These are phyloP conservation scores for Colletotrichum tropicale DNA, from an alignment of 2,329 filamentous ascomycete species.

Conservation along the genomic window DNA sequence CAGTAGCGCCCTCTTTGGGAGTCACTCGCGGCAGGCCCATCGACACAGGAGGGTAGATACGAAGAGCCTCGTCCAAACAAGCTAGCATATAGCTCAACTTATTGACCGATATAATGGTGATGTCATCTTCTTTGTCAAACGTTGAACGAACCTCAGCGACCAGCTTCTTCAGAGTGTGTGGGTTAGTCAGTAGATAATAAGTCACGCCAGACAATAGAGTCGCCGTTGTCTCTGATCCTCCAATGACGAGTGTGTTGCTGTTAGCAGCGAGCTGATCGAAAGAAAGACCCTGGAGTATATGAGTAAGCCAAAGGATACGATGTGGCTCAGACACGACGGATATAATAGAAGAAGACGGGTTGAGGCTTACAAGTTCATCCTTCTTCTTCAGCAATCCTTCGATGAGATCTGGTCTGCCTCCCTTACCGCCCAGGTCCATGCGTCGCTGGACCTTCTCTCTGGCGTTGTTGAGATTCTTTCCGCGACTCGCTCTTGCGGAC, in stretches of 20 bases:
- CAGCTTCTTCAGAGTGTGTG: conserved; percentile 28
- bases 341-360: too few relatives aligned
- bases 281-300: conserved; percentile 27
- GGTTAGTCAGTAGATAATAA: conserved; percentile 39
- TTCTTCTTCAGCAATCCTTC: conserved; percentile 18
- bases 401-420: conserved; percentile 21
- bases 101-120: conserved; percentile 33
- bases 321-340: too few relatives aligned
- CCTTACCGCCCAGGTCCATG: conserved; percentile 7
- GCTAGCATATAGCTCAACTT: conserved; percentile 42
- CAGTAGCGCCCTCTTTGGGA: not conserved
- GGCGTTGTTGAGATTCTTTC: not conserved
- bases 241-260: conserved; percentile 26
- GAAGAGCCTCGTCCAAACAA: conserved; percentile 43
- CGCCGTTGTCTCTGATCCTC: conserved; percentile 49
- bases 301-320: not conserved
- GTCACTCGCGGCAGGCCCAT: not conserved
- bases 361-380: not conserved
- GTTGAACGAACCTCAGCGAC: conserved; percentile 40
- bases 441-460: conserved; percentile 7
- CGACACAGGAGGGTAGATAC: conserved; percentile 26
- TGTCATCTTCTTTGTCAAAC: conserved; percentile 39
- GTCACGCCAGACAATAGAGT: conserved; percentile 43
- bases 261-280: conserved; percentile 24
- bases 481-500: not conserved